Evolutionary conservation across 1,139 yeast species (phyloP), one percentile per base, ranked within the genome.

Genomic region (Entelexis sorbosivorans): DNA sequence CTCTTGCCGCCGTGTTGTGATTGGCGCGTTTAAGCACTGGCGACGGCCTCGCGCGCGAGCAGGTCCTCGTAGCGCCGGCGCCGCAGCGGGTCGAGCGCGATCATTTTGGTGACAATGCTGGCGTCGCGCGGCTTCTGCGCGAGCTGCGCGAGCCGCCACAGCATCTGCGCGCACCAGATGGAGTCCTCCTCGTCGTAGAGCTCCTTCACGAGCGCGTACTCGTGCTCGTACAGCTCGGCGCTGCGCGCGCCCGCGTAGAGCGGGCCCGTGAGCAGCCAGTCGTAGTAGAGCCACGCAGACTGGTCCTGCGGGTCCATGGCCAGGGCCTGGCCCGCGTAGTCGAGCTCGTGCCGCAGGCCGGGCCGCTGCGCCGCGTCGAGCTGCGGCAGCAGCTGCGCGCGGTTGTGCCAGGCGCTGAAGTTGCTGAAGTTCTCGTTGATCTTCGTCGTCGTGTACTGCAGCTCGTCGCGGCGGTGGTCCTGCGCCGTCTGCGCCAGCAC

Each of bases 351-450:
- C 0, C 60, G 56, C 17, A 87, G 63, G 1, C 82, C 80, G 7
- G 56, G 56, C n/a, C 45, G 36, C 9, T 38, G 22, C 28, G 8
- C 33, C 6, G 44, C 14, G 5, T 13, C 31, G n/a, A 54, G 34
- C 10, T 26, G 32, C 11, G 47, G 45, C 10, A 51, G 36, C n/a
- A 56, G 38, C 56, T 79, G 80, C 9, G 88, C 76, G 56, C 98
- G 72, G 64, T 87, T 86, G 66, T 91, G 96, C 95, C 96, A 89
- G 13, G 98, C 97, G 2, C 95, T 85, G 63, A 83, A 91, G 65
- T 91, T 93, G 48, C 96, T 85, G 52, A 89, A 86, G 66, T 91
- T 85, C 52, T 73, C 75, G 60, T 83, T 84, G 61, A 89, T 86
- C 69, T 82, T 84, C 51, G 71, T 65, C 0, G 91, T 83, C 3